These are phyloP conservation scores for Luvunga scandens DNA, from an alignment of 345 rosid genomes.

Conservation along the genomic window DNA sequence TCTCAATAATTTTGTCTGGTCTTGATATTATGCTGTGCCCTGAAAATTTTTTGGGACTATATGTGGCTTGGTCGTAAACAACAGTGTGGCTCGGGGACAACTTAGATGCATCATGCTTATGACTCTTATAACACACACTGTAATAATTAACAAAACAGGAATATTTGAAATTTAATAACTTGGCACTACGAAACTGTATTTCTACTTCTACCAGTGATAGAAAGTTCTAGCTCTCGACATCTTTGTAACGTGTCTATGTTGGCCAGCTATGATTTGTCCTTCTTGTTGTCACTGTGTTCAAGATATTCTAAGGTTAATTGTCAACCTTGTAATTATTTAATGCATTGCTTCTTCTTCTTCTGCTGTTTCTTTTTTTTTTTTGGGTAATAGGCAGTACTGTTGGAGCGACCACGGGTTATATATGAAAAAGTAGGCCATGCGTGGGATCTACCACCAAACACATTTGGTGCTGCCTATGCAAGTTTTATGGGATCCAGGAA, in stretches of 20 bases:
- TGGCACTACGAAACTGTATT: background rate
- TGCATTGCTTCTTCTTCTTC: background rate
- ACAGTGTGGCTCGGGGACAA: background rate
- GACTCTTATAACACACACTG: background rate
- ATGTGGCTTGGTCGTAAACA: background rate
- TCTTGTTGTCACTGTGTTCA: background rate
- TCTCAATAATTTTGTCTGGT: background rate
- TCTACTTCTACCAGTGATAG: background rate
- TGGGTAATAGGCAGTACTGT: constrained; percentile 42
- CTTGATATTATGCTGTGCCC: background rate
- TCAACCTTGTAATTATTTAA: background rate
- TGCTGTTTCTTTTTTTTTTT: background rate
- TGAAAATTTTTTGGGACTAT: background rate
- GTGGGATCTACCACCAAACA: constrained; percentile 68
- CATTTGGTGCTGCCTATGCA: constrained; percentile 86
- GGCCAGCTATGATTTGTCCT: background rate
- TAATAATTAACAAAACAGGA: background rate
- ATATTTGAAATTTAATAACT: background rate
- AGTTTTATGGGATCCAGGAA: constrained; percentile 85
- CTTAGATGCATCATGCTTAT: background rate
- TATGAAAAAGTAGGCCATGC: constrained; percentile 60
- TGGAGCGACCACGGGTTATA: constrained; percentile 66
- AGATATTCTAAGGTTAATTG: background rate
- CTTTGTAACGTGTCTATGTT: background rate
- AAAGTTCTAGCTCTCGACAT: background rate